phyloP scores from a whole-genome alignment of 2,329 filamentous ascomycete species.

The Bretziella fagacearum region DNA sequence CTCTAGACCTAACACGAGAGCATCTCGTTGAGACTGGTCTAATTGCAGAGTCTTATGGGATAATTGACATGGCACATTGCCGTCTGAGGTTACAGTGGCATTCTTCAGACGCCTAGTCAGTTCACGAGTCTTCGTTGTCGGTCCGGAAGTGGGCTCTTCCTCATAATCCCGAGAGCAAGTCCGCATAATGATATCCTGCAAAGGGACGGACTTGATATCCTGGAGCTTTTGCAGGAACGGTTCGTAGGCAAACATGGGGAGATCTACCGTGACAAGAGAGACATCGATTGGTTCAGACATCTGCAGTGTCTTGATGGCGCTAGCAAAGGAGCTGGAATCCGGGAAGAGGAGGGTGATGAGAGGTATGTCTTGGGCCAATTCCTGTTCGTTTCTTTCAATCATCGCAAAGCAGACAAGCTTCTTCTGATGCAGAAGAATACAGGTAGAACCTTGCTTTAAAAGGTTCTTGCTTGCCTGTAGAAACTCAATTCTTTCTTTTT shows the following conservation, averaged over 20 bases:
- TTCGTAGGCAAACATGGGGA: slow-evolving; percentile 51
- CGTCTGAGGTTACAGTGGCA: too few relatives aligned
- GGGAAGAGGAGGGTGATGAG: slow-evolving; percentile 35
- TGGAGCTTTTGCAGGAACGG: slow-evolving; percentile 46
- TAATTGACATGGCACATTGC: too few relatives aligned
- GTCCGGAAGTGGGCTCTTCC: too few relatives aligned
- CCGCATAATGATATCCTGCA: slow-evolving; percentile 25
- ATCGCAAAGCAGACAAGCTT: slow-evolving; percentile 43
- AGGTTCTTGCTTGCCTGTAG: slow-evolving; percentile 33
- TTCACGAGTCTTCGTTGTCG: too few relatives aligned
- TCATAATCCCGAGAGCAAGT: background rate
- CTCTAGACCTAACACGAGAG: slow-evolving; percentile 36
- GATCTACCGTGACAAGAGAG: slow-evolving; percentile 42
- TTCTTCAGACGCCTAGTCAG: too few relatives aligned
- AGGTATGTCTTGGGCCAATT: slow-evolving; percentile 28
- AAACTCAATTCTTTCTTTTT: too few relatives aligned
- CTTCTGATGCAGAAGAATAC: slow-evolving; percentile 36
- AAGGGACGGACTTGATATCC: slow-evolving; percentile 35
- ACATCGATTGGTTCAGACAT: slow-evolving; percentile 17
- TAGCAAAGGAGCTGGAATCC: slow-evolving; percentile 28
- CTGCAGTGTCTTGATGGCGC: slow-evolving; percentile 30
- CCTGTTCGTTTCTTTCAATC: slow-evolving; percentile 33
- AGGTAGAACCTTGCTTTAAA: slow-evolving; percentile 43
- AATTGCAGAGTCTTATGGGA: too few relatives aligned
- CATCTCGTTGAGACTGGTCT: slow-evolving; percentile 37